Evolutionary conservation across 1,284 basidiomycete genomes (phyloP), one percentile per base, ranked within the genome.

Genomic region (Cryptococcus sp.): DNA sequence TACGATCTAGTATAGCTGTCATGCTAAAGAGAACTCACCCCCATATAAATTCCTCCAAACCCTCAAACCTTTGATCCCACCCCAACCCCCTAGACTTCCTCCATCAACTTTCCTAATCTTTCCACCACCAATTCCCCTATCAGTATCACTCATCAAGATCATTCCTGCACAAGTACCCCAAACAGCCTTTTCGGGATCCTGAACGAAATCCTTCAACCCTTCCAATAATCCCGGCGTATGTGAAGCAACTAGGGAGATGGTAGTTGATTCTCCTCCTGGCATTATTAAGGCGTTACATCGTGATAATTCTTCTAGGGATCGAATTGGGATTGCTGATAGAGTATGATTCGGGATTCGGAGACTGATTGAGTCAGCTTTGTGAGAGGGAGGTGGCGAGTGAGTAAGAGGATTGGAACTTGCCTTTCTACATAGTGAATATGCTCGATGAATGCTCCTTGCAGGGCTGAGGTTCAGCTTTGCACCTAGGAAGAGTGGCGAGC

Each of bases 161-260:
- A 94, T 93, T 18, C 94, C 94, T 0, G 94, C 94, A 73, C 94
- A 98, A 0, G 93, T 98, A 2, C 94, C 94, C 90, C 91, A 98
- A 0, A 93, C 83, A 0, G 90, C 85, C 63, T 85, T 88, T 0
- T 70, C 43, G 1, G 72, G 69, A 55, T 78, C 66, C 76, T 78
- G 49, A 79, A 77, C 75, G 85, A 80, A 97, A 40, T 81, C 80
- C 39, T 82, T 80, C 4, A 98, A 79, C 1, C 89, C 90, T 23
- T 88, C 85, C 11, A 91, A 73, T 41, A 98, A 79, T 0, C 88
- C 88, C 0, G 85, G 83, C 1, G 89, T 80, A 40, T 83, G 82
- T 2, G 89, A 87, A 1, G 97, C 81, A 24, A 97, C 78, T 1
- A 88, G 63, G 11, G 67, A 87, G 58, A 98, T 98, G 1, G 92